A percentile compares a stretch with the other conserved stretches of the same genome.
phyloP scores from a whole-genome alignment of 2,329 filamentous ascomycete genomes.

The Colletotrichum spinosum region DNA sequence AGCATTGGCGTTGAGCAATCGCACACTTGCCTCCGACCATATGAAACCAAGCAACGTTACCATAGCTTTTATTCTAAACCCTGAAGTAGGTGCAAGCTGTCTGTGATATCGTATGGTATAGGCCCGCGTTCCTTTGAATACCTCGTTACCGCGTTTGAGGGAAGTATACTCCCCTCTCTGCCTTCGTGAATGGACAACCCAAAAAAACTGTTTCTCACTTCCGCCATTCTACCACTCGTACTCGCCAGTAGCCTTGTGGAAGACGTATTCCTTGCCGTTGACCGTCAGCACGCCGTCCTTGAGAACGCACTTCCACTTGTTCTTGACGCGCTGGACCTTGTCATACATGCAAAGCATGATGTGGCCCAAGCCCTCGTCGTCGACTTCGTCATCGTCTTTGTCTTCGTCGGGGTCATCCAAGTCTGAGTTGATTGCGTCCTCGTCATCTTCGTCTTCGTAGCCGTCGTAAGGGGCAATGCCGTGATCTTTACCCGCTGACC shows the following conservation, averaged over 20 bases:
- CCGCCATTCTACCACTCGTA: slow-evolving; percentile 86
- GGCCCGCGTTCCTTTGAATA: too few species aligned
- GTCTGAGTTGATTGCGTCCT: slow-evolving; percentile 98
- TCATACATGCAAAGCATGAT: slow-evolving; percentile 99
- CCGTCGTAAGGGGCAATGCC: slow-evolving; percentile 70
- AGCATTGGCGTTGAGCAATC: too few species aligned
- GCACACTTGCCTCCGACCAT: too few species aligned
- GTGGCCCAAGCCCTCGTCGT: slow-evolving; percentile 84
- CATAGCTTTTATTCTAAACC: too few species aligned
- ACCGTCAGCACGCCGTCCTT: slow-evolving; percentile 97
- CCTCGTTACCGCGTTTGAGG: too few species aligned
- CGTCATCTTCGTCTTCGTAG: slow-evolving; percentile 76
- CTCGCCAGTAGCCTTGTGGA: slow-evolving; percentile 96
- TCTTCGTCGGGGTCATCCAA: slow-evolving; percentile 95
- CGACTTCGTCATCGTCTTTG: slow-evolving; percentile 84
- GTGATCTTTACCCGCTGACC: slow-evolving; percentile 39
- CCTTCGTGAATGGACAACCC: too few species aligned
- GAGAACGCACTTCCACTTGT: slow-evolving; percentile 99
- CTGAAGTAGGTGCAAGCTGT: too few species aligned
- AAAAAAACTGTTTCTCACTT: neutral
- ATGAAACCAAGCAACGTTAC: too few species aligned
- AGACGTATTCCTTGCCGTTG: slow-evolving; percentile 95
- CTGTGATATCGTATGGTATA: too few species aligned
- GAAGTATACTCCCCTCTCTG: too few species aligned
- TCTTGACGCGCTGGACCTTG: slow-evolving; percentile 99